A percentile compares a stretch with the other conserved stretches of the same genome.
Conservation (phyloP, 257 asterid genomes). For the Solanum lignicaule region DNA sequence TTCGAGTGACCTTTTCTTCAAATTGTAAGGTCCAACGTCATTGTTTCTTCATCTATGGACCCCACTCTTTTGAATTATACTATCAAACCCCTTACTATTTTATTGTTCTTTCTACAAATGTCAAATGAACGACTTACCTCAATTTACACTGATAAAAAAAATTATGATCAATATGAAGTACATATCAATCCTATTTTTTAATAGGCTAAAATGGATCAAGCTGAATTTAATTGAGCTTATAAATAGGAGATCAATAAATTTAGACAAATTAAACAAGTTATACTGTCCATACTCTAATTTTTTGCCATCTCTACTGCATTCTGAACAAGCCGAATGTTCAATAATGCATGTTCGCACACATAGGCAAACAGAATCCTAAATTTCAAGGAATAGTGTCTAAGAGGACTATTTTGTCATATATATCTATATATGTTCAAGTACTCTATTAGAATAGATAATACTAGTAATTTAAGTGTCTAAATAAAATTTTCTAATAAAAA, state of each 20-base stretch:
- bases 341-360: background rate
- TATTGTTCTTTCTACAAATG: too few species aligned
- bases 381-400: background rate
- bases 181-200: too few species aligned
- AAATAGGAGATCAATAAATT: too few species aligned
- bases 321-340: background rate
- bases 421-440: background rate
- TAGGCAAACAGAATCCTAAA: background rate
- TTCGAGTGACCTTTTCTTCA: constrained; percentile 39
- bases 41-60: constrained; percentile 29
- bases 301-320: background rate
- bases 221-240: too few species aligned
- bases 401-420: background rate
- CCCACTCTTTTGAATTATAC: constrained; percentile 10
- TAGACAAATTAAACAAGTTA: too few species aligned
- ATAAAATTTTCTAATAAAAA: too few species aligned
- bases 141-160: too few species aligned
- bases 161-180: too few species aligned
- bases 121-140: too few species aligned
- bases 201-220: too few species aligned
- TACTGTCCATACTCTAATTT: too few species aligned
- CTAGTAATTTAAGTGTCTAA: background rate
- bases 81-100: background rate
- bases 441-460: background rate
- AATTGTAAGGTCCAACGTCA: constrained; percentile 72